Evolutionary conservation across 2,329 filamentous ascomycete genomes (phyloP).

Genomic region (Monosporascus sp.): DNA sequence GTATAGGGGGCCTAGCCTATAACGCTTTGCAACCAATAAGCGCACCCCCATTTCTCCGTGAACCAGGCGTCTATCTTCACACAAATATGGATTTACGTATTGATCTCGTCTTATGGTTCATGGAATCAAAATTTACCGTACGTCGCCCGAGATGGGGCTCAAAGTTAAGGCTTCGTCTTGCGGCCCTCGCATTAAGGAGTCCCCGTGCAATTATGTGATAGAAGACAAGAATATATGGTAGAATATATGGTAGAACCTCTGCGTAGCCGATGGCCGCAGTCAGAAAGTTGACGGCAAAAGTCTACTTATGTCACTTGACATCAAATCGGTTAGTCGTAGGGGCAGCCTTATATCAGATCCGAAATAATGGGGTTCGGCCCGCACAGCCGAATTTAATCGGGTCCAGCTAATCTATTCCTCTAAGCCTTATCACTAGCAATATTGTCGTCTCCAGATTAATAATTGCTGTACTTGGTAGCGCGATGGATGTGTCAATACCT

Average conservation of each 20-base stretch:
- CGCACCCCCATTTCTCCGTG: background rate
- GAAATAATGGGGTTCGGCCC: background rate
- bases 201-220: background rate
- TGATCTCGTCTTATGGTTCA: background rate
- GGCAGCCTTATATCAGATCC: background rate
- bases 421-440: no score
- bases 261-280: no score
- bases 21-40: no score
- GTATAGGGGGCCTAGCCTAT: no score
- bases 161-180: background rate
- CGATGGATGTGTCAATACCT: no score
- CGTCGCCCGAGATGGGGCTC: background rate
- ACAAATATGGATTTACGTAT: background rate
- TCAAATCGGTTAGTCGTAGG: no score
- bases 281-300: background rate
- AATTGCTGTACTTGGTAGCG: no score
- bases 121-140: slow-evolving; percentile 1
- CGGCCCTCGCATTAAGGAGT: background rate
- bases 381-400: background rate
- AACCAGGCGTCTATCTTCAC: background rate
- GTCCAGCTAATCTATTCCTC: background rate
- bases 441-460: no score
- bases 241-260: no score
- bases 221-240: no score
- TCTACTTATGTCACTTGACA: background rate